These are phyloP conservation scores for Ammopiptanthus mongolicus DNA, from an alignment of 306 rosid species.

Conservation along the genomic window DNA sequence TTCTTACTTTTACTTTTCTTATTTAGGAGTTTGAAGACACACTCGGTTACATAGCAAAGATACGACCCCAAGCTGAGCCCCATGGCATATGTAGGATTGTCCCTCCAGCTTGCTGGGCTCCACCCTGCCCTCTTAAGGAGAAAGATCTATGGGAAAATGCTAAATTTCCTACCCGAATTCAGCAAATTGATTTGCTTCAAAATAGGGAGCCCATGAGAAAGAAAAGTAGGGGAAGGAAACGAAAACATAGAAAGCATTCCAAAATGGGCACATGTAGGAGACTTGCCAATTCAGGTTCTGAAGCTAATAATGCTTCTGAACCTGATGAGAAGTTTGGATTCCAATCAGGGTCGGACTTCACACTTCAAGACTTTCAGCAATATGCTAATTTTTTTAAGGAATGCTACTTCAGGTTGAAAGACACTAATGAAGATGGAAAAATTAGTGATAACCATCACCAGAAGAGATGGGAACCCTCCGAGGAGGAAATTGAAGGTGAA, in stretches of 20 bases:
- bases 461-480: conserved; percentile 52
- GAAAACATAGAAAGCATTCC: conserved; percentile 60
- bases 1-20: conserved; percentile 6
- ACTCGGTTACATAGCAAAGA: conserved; percentile 76
- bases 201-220: conserved; percentile 95
- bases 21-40: conserved; percentile 84
- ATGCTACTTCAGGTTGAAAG: conserved; percentile 62
- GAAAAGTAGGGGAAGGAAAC: conserved; percentile 72
- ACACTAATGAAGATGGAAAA: conserved; percentile 27
- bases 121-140: conserved; percentile 92
- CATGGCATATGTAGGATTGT: conserved; percentile 95
- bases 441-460: conserved; percentile 19
- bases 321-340: conserved; percentile 81
- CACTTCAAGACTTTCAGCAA: conserved; percentile 61
- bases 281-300: conserved; percentile 38
- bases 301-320: conserved; percentile 49
- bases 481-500: conserved; percentile 91
- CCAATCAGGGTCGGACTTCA: conserved; percentile 72
- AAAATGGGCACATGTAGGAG: conserved; percentile 55
- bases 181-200: conserved; percentile 88
- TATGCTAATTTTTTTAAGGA: conserved; percentile 58
- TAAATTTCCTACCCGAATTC: conserved; percentile 79
- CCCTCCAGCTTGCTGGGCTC: conserved; percentile 84
- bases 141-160: conserved; percentile 66
- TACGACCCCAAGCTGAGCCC: conserved; percentile 68